Base-by-base conservation (phyloP, 108 stramenopile species). In the Craspedostauros australis region DNA sequence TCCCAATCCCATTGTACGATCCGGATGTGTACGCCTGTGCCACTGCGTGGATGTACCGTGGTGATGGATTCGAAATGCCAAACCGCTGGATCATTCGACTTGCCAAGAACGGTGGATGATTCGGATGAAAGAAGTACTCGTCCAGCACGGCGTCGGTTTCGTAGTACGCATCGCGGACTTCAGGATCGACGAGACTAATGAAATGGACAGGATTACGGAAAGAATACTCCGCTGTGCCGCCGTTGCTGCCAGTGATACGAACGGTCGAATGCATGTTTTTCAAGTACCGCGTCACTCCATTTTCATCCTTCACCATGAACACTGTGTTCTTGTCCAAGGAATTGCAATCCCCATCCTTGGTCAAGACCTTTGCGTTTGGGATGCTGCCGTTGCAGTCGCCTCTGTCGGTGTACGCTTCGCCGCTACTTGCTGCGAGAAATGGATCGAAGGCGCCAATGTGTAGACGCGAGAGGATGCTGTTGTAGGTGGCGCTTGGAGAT, bases 121-220 rank as follows among this genome's bases (percentile, higher is more conserved):
- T 79, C 20, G 55, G 51, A 54, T 79, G 77, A 32, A 33, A 57
- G 16, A 28, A 24, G 24, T 20, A 67, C 34, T 84, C 82, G 52
- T 86, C 82, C 23, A 86, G 63, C 2, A 68, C 69, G 7, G 82
- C 85, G 36, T 84, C 83, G 0, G 79, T 80, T 54, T 90, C 88
- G 43, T 79, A 73, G 12, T 55, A 32, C 4, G 84, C 84, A 53
- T 85, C 83, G 2, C 78, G 57, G 25, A 40, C 19, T 32, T 63
- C 71, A 28, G 49, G 50, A 22, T 76, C 82, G 2, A 55, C 33
- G 24, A 57, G 34, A 47, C 50, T 50, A 30, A 80, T 64, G 30
- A 77, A 77, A 37, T 68, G 72, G 20, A 46, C 36, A 4, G 71
- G 64, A 53, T 68, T 70, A 7, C 60, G 56, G 63, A 76, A 72